Percentiles rank a stretch among this genome's conserved stretches.
Conservation (phyloP, 768 basidiomycete genomes). For the Leccinum longicurvipes region DNA sequence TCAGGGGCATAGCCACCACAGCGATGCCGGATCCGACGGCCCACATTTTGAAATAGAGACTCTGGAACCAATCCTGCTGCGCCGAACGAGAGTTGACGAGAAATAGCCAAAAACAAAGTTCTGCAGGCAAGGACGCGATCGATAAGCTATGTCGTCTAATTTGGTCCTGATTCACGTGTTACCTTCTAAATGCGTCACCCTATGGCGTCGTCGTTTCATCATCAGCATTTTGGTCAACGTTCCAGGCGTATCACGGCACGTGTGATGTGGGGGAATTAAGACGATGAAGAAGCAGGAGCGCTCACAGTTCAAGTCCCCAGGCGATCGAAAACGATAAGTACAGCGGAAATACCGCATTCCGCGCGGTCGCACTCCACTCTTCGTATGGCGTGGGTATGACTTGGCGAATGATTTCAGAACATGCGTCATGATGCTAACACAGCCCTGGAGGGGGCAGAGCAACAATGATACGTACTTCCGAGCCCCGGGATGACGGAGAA, state of each 20-base stretch:
- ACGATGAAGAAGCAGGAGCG: background rate
- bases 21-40: conserved; percentile 58
- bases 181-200: conserved; percentile 83
- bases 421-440: background rate
- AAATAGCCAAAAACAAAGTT: conserved; percentile 87
- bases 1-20: conserved; percentile 63
- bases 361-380: conserved; percentile 49
- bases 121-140: conserved; percentile 33
- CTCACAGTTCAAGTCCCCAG: conserved; percentile 78
- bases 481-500: conserved; percentile 42
- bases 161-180: background rate
- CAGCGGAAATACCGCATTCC: conserved; percentile 59
- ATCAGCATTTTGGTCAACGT: background rate
- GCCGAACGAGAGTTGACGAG: conserved; percentile 61
- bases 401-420: background rate
- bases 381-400: conserved; percentile 65
- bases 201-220: conserved; percentile 24
- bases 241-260: background rate
- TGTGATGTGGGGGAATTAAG: background rate
- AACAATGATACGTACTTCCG: conserved; percentile 37
- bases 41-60: conserved; percentile 74
- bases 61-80: conserved; percentile 76
- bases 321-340: conserved; percentile 58
- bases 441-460: background rate
- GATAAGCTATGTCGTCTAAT: background rate